Evolutionary conservation across 495 filamentous ascomycete genomes (phyloP), one percentile per base, ranked within the genome.

Genomic region (Annulohypoxylon stygium): DNA sequence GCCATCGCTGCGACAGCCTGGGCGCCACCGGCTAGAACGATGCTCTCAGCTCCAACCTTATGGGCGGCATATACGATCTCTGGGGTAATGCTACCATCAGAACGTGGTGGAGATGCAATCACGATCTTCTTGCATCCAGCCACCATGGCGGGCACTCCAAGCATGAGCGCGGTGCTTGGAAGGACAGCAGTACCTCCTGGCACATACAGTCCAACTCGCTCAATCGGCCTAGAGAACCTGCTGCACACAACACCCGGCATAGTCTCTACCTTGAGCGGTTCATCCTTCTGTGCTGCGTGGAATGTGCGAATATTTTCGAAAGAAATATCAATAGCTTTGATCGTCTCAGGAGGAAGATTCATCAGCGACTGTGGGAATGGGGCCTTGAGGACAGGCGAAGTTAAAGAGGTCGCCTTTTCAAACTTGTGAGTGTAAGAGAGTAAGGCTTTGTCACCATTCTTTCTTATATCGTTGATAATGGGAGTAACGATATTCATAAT

Each of bases 1-100:
- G 93, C 93, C 86, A 96, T 90, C 16, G 93, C 92, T 18, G 93
- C 92, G 23, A 99, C 91, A n/a, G 96, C 96, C 83, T 99, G 96
- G 0, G 97, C 96, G 59, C 96, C 96, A 43, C 96, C 96, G 4
- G 96, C 96, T 12, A 98, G 88, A 7, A 98, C 94, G 73, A 99
- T 98, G 75, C 92, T 92, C 80, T 97, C 92, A 1, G 97, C 96
- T 26, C 95, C 95, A 61, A 98, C 90, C 83, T 97, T 98, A 87
- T 98, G 95, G 23, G 96, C 97, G n/a, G 93, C 89, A 76, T 99
- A 99, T 34, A 99, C 95, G 61, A 99, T 97, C 81, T 99, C 96
- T 3, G 96, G 96, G 0, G 95, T 97, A 71, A 98, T 88, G 71
- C 88, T 93, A 45, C 96, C 96, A 76, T 99, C 96, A 0, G 91